Evolutionary conservation across 2,329 filamentous ascomycete genomes (phyloP), one percentile per base, ranked within the genome.

Genomic region (Coniella lustricola): DNA sequence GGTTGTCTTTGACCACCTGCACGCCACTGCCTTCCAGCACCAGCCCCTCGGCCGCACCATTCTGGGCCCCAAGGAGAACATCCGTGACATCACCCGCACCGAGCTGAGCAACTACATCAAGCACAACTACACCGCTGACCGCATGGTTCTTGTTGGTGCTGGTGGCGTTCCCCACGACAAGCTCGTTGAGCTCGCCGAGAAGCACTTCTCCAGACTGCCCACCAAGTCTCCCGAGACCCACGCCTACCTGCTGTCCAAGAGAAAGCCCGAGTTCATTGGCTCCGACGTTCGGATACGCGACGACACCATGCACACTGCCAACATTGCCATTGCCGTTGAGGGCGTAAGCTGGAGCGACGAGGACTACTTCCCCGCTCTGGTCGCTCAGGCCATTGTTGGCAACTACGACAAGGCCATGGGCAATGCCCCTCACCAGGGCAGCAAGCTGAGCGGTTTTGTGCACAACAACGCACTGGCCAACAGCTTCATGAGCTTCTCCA

Each of bases 401-500:
- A 98, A 98, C 84, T 98, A 95, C 84, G 93, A 98, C 76, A 93
- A 93, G 74, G 87, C 93, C 60, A 91, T 97, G 83, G 93, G 94
- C 66, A 95, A 93, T 72, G 93, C 93, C 52, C 85, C 90, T 57
- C 93, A 96, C 77, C 85, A 96, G 66, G 93, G 94, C 63, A 95
- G 90, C 87, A 96, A 94, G 81, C 88, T 98, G 62, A 95, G 89
- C 77, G 84, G 85, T 57, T 89, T 93, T 64, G 85, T 98, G 59
- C 87, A 94, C 79, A 84, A 95, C 73, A 82, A 97, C 74, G 85
- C 90, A 69, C 81, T 98, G 55, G 93, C 93, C 71, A 98, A 95
- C 78, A 96, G 90, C 82, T 98, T 96, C 81, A 98, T 98, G 94
- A 95, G 88, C 77, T 98, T 98, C 77, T 96, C 90, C 58, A 98